These are phyloP conservation scores for Botrytis galanthina DNA, from an alignment of 2,329 filamentous ascomycete genomes.

Conservation along the genomic window DNA sequence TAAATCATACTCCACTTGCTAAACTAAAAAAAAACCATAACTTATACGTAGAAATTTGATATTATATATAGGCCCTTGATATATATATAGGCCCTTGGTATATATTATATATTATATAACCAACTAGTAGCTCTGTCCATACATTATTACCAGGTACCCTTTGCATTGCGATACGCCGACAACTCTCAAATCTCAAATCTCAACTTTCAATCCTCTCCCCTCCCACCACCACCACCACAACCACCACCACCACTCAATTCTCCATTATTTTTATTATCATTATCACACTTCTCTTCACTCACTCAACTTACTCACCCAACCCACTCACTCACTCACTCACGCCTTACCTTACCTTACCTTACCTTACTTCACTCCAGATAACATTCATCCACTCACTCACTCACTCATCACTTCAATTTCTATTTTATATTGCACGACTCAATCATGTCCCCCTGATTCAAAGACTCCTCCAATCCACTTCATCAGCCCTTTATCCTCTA, in stretches of 20 bases:
- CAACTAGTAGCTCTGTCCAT: neutral
- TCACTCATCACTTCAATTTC: neutral
- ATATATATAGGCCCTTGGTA: neutral
- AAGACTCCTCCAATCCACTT: conserved; percentile 14
- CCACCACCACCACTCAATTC: neutral
- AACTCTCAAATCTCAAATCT: neutral
- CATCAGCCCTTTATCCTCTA: conserved; percentile 1
- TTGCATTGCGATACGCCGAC: conserved; percentile 2
- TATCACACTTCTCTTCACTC: neutral
- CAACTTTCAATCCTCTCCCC: neutral
- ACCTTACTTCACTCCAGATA: neutral
- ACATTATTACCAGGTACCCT: neutral
- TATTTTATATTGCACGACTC: conserved; percentile 7
- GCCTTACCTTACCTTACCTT: neutral
- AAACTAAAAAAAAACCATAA: neutral
- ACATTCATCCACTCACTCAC: neutral
- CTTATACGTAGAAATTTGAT: neutral
- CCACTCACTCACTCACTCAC: neutral
- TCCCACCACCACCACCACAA: neutral
- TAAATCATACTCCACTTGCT: neutral
- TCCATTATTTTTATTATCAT: neutral
- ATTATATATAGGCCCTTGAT: neutral
- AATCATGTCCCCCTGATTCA: conserved; percentile 16
- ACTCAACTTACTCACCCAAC: neutral
- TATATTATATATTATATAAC: neutral